A percentile compares a stretch with the other conserved stretches of the same genome.
These are phyloP conservation scores for Aspergillus alliaceus DNA, from an alignment of 2,329 filamentous ascomycete species.

Conservation along the genomic window DNA sequence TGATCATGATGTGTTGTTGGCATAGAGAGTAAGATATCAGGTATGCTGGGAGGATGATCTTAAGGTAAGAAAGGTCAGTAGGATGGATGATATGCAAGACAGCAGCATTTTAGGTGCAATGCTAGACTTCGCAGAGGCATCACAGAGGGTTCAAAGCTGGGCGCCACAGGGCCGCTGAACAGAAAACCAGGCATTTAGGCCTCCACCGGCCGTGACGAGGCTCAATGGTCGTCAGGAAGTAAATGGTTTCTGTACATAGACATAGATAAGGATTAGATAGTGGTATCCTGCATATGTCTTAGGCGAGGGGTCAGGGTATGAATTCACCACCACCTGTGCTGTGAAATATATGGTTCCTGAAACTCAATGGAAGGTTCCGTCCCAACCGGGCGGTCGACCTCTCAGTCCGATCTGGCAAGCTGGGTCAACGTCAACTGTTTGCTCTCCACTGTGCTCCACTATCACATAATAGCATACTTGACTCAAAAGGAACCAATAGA, in stretches of 20 bases:
- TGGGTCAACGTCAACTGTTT: no score
- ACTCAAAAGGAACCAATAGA: no score
- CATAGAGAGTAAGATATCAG: constrained; percentile 20
- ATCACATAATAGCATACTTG: no score
- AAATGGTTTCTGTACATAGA: constrained; percentile 22
- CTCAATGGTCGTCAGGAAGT: constrained; percentile 21
- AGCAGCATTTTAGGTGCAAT: constrained; percentile 5
- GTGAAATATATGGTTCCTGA: no score
- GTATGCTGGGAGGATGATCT: constrained; percentile 20
- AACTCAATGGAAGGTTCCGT: no score
- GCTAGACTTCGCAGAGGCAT: constrained; percentile 20
- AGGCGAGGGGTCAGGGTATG: constrained; percentile 21
- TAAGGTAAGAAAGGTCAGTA: constrained; percentile 12
- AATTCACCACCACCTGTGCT: constrained; percentile 2
- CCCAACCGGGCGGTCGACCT: no score
- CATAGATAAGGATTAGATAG: constrained; percentile 19
- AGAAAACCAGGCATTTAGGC: constrained; percentile 14
- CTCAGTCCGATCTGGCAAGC: no score
- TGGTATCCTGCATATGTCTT: constrained; percentile 19
- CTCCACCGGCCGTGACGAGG: constrained; percentile 19
- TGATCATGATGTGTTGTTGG: no score
- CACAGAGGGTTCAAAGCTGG: no score
- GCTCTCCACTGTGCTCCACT: no score
- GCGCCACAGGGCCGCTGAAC: constrained; percentile 13
- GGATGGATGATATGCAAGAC: constrained; percentile 6